Evolutionary conservation across 768 basidiomycete genomes (phyloP).

Genomic region (Rhodotorula sphaerocarpa): DNA sequence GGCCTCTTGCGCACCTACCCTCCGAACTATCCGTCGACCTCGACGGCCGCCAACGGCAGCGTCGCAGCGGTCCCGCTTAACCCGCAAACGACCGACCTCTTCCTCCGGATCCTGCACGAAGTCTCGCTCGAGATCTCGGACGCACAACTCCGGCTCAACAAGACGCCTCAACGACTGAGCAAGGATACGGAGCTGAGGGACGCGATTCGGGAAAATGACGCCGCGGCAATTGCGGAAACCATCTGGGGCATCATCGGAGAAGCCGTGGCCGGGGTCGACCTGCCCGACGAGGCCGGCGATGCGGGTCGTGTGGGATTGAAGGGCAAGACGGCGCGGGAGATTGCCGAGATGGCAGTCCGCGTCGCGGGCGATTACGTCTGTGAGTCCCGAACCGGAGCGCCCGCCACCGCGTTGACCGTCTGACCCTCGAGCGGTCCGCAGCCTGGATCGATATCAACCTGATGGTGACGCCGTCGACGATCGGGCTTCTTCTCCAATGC

Average conservation of each 20-base stretch:
- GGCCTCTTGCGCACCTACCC: constrained; percentile 57
- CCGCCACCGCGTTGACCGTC: too few relatives aligned
- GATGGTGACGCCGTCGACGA: constrained; percentile 80
- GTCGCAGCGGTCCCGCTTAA: constrained; percentile 53
- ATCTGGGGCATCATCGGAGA: constrained; percentile 75
- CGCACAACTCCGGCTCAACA: constrained; percentile 80
- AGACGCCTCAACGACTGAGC: constrained; percentile 59
- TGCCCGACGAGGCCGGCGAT: constrained; percentile 47
- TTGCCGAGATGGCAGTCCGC: constrained; percentile 83
- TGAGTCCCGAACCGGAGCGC: too few relatives aligned
- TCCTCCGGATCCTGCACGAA: constrained; percentile 85
- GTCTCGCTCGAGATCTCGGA: constrained; percentile 97
- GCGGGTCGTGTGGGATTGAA: constrained; percentile 42
- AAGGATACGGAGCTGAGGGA: constrained; percentile 81
- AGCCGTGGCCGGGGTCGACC: constrained; percentile 41
- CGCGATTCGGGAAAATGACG: constrained; percentile 76
- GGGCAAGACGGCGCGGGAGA: constrained; percentile 49
- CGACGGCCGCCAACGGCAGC: constrained; percentile 48
- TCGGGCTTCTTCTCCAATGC: constrained; percentile 73
- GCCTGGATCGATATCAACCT: constrained; percentile 98
- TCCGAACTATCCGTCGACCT: constrained; percentile 38
- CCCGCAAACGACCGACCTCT: constrained; percentile 72
- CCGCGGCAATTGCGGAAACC: constrained; percentile 72
- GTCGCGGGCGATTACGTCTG: constrained; percentile 91
- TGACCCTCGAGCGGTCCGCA: constrained; percentile 44